phyloP scores from a whole-genome alignment of 169 alveolate species.

The Fabrea salina region DNA sequence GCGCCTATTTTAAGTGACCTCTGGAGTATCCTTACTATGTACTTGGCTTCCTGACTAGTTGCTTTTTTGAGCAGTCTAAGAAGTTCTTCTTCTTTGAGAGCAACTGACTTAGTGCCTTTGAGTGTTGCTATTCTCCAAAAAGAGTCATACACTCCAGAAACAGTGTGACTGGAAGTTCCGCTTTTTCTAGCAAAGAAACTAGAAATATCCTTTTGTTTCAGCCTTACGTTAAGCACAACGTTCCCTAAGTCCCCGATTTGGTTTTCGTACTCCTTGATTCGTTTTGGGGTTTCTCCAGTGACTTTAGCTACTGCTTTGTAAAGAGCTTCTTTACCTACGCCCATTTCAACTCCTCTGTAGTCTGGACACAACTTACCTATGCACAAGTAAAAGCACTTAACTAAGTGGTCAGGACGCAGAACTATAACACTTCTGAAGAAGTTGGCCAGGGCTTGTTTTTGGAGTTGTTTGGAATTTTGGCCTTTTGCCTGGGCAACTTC shows the following conservation, averaged over 20 bases:
- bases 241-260: slow-evolving; percentile 93
- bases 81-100: slow-evolving; percentile 77
- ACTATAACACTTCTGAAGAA: slow-evolving; percentile 63
- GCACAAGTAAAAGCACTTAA: slow-evolving; percentile 63
- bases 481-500: slow-evolving; percentile 72
- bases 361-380: slow-evolving; percentile 91
- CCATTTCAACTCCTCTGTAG: slow-evolving; percentile 92
- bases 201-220: slow-evolving; percentile 55
- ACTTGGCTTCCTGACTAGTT: slow-evolving; percentile 90
- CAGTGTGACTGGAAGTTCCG: slow-evolving; percentile 41
- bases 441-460: slow-evolving; percentile 66
- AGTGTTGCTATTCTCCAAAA: slow-evolving; percentile 76
- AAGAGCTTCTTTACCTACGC: slow-evolving; percentile 94
- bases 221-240: slow-evolving; percentile 76
- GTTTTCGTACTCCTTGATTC: slow-evolving; percentile 85
- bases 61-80: slow-evolving; percentile 88
- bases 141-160: slow-evolving; percentile 49
- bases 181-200: slow-evolving; percentile 46
- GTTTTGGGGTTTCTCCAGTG: slow-evolving; percentile 88
- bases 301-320: slow-evolving; percentile 93
- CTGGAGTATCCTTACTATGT: slow-evolving; percentile 92
- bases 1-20: slow-evolving; percentile 95
- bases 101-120: slow-evolving; percentile 84
- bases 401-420: slow-evolving; percentile 53
- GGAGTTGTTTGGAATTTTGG: slow-evolving; percentile 65